Evolutionary conservation across 2,329 filamentous ascomycete genomes (phyloP).

Genomic region (Erysiphe pulchra): DNA sequence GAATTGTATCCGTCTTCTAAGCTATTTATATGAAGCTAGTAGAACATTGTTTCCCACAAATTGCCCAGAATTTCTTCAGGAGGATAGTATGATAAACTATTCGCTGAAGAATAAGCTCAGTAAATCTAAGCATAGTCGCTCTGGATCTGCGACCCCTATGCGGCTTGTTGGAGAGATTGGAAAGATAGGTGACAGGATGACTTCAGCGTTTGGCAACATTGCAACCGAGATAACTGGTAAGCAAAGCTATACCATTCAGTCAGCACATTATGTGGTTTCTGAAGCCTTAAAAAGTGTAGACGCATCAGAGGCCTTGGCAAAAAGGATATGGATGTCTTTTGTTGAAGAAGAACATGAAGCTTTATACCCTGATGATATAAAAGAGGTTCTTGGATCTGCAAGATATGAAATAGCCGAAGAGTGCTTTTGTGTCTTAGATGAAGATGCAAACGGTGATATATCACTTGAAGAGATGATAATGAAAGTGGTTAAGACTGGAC

Average conservation of each 20-base stretch:
- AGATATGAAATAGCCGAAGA: constrained; percentile 62
- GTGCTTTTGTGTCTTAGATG: constrained; percentile 57
- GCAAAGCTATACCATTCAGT: constrained; percentile 79
- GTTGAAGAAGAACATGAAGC: constrained; percentile 71
- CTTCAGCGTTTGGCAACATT: constrained; percentile 75
- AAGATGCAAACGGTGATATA: constrained; percentile 38
- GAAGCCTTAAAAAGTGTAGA: constrained; percentile 66
- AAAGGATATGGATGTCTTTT: constrained; percentile 93
- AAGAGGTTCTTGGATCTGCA: constrained; percentile 60
- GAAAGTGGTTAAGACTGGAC: constrained; percentile 60
- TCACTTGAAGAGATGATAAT: constrained; percentile 15
- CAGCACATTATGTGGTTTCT: constrained; percentile 69
- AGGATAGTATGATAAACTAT: constrained; percentile 81
- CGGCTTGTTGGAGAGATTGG: constrained; percentile 48
- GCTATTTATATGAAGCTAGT: constrained; percentile 74
- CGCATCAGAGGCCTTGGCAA: constrained; percentile 78
- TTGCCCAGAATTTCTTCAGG: constrained; percentile 69
- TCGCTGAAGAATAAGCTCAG: constrained; percentile 43
- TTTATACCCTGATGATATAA: constrained; percentile 55
- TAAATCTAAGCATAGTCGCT: constrained; percentile 18
- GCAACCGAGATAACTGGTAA: constrained; percentile 90
- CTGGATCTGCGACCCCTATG: constrained; percentile 50
- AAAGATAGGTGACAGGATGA: constrained; percentile 76
- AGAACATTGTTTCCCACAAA: constrained; percentile 75
- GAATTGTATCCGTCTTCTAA: constrained; percentile 55